A percentile compares a stretch with the other conserved stretches of the same genome.
Evolutionary conservation across 192 early-diverging fungal species (phyloP).

Genomic region (Umbelopsis ramanniana): DNA sequence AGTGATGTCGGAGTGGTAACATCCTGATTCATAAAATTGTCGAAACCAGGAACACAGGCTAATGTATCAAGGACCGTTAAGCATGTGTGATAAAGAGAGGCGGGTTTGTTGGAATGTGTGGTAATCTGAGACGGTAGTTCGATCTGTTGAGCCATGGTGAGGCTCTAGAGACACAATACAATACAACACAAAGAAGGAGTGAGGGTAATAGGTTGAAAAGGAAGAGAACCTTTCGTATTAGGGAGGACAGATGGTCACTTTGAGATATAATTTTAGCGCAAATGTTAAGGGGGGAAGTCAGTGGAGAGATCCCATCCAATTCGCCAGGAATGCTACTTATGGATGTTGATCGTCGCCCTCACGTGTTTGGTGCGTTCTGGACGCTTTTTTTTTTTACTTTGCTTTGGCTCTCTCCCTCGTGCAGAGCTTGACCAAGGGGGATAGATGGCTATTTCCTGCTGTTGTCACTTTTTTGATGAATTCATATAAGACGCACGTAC

Average conservation of each 20-base stretch:
- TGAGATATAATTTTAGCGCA: slow-evolving; percentile 5
- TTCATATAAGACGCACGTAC: too few relatives aligned
- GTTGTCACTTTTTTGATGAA: too few relatives aligned
- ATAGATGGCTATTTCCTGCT: background rate
- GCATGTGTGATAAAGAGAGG: slow-evolving; percentile 78
- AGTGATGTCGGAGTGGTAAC: slow-evolving; percentile 40
- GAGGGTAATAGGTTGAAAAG: background rate
- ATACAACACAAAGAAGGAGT: background rate
- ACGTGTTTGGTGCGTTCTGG: slow-evolving; percentile 16
- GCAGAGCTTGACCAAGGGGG: background rate
- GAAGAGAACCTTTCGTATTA: slow-evolving; percentile 6
- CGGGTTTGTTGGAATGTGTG: slow-evolving; percentile 39
- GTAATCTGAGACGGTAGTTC: background rate
- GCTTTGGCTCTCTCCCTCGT: background rate
- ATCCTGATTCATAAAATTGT: slow-evolving; percentile 59
- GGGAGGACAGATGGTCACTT: background rate
- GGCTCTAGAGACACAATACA: slow-evolving; percentile 2
- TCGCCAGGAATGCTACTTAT: slow-evolving; percentile 7
- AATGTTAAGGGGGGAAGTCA: background rate
- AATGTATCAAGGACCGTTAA: slow-evolving; percentile 69
- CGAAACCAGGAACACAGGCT: slow-evolving; percentile 69
- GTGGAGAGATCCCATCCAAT: background rate
- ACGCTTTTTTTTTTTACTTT: background rate
- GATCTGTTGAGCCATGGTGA: slow-evolving; percentile 14
- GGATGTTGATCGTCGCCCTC: slow-evolving; percentile 8